Percentiles rank a stretch among this genome's conserved stretches.
Evolutionary conservation across 306 rosid genomes (phyloP).

Genomic region (Glycine tomentella): DNA sequence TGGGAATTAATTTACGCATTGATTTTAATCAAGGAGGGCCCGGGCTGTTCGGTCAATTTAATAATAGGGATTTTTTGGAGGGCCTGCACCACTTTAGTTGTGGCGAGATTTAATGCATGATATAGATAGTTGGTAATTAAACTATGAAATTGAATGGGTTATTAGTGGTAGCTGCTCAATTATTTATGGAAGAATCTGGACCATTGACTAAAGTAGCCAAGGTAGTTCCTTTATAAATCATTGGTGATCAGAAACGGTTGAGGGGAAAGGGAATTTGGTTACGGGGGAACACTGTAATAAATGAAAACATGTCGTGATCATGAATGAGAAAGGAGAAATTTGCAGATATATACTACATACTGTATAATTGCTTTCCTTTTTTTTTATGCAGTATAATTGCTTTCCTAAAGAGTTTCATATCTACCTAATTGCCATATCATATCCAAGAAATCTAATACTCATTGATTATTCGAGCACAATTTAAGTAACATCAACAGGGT

Average conservation of each 20-base stretch:
- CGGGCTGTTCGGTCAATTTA: constrained; percentile 33
- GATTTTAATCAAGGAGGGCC: constrained; percentile 7
- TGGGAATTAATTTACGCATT: not conserved
- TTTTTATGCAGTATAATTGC: not conserved
- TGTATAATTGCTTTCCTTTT: constrained; percentile 1
- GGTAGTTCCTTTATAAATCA: constrained; percentile 33
- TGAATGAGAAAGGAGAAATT: constrained; percentile 23
- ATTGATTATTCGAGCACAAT: constrained; percentile 8
- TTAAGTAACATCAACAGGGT: not conserved
- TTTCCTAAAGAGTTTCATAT: not conserved
- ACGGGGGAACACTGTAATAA: constrained; percentile 12
- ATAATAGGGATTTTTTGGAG: constrained; percentile 23
- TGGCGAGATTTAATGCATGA: constrained; percentile 47
- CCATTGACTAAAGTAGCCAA: constrained; percentile 3
- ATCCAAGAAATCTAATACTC: not conserved
- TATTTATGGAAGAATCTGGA: constrained; percentile 38
- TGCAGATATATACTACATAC: not conserved
- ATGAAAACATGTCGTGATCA: constrained; percentile 36
- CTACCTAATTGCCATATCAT: not conserved
- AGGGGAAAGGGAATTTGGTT: constrained; percentile 35
- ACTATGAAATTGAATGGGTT: constrained; percentile 12
- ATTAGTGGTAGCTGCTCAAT: constrained; percentile 31
- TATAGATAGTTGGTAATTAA: constrained; percentile 37
- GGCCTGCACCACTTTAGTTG: constrained; percentile 6
- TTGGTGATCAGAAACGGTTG: constrained; percentile 27